phyloP scores from a whole-genome alignment of 2,329 filamentous ascomycete species.

The Amesomyces nigricolor region DNA sequence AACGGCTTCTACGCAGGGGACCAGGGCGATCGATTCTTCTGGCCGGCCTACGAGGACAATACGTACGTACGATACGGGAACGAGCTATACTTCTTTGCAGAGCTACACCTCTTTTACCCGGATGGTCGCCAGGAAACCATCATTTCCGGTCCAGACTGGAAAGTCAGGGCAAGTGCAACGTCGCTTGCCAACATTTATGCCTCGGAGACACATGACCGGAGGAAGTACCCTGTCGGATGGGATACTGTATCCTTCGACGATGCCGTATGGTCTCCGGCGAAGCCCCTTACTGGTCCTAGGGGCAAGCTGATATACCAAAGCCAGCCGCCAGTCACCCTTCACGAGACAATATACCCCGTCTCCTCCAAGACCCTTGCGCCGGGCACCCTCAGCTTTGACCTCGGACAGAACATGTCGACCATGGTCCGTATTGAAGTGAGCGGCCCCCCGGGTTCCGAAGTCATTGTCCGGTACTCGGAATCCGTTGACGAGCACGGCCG shows the following conservation, averaged over 20 bases:
- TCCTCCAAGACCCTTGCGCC: neutral
- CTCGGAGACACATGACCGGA: neutral
- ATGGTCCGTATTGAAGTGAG: neutral
- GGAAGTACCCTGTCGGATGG: neutral
- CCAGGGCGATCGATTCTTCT: neutral
- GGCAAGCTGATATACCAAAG: neutral
- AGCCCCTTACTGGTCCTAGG: neutral
- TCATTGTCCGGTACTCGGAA: neutral
- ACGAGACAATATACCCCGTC: neutral
- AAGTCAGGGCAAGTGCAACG: neutral
- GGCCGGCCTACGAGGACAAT: neutral
- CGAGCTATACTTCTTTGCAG: neutral
- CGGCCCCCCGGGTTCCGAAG: neutral
- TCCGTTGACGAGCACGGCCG: neutral
- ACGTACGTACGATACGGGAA: neutral
- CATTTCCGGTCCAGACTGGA: neutral
- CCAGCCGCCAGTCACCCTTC: neutral
- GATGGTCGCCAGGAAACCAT: neutral
- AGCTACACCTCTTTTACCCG: neutral
- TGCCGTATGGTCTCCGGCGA: neutral
- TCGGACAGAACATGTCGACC: conserved; percentile 1
- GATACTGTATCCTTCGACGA: neutral
- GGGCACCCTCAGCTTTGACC: neutral
- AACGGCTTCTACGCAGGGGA: neutral
- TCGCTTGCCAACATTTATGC: neutral